Conservation (phyloP, 2,329 filamentous ascomycete genomes). For the Colletotrichum shisoi region DNA sequence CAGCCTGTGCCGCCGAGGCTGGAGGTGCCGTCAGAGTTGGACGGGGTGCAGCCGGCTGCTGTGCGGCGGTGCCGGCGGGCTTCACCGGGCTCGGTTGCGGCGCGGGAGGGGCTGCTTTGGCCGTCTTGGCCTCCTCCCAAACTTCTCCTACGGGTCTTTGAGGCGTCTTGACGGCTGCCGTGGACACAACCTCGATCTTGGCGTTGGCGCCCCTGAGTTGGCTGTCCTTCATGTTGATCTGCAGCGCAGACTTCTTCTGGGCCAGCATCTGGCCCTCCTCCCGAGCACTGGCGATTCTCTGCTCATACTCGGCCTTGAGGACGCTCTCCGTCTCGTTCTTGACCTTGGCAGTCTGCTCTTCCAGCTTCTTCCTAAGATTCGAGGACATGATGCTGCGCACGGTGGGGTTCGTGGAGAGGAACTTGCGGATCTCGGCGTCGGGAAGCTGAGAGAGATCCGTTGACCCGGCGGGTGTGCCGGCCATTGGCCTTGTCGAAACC, state of each 20-base stretch:
- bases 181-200: constrained; percentile 80
- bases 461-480: constrained; percentile 44
- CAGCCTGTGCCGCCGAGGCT: constrained; percentile 35
- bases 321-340: constrained; percentile 61
- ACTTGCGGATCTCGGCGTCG: constrained; percentile 65
- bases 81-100: constrained; percentile 40
- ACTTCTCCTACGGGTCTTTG: constrained; percentile 84
- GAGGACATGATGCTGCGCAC: constrained; percentile 65
- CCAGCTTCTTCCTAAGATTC: constrained; percentile 75
- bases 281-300: constrained; percentile 61
- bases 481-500: constrained; percentile 49
- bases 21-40: constrained; percentile 30
- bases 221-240: constrained; percentile 81
- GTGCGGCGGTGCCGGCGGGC: constrained; percentile 26
- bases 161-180: constrained; percentile 84
- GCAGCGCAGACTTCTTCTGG: constrained; percentile 76
- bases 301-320: constrained; percentile 59
- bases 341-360: constrained; percentile 68
- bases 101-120: constrained; percentile 42
- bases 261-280: constrained; percentile 75
- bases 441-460: constrained; percentile 58
- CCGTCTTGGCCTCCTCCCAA: constrained; percentile 77
- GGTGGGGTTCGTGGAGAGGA: constrained; percentile 64
- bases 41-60: constrained; percentile 22
- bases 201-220: constrained; percentile 69